Conservation (phyloP, 176 grass and related monocot species). For the Oryza punctata region DNA sequence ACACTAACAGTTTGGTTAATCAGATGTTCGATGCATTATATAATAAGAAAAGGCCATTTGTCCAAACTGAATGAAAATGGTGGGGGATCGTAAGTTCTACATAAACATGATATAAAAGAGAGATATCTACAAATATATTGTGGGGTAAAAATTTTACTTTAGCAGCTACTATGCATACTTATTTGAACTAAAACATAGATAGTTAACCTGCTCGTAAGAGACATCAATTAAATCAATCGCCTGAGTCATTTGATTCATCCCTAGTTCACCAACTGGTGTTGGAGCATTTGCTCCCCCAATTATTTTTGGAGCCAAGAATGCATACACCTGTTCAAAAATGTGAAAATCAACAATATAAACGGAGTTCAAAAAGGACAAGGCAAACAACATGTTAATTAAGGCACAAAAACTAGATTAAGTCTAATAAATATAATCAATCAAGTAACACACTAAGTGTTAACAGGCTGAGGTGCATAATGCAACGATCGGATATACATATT, state of each 20-base stretch:
- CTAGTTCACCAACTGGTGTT: constrained; percentile 86
- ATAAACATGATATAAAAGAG: constrained; percentile 9
- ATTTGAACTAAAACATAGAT: constrained; percentile 28
- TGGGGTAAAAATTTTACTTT: not conserved
- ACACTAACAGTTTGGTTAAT: not conserved
- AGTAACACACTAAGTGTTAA: constrained; percentile 13
- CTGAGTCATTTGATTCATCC: constrained; percentile 94
- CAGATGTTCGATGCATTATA: not conserved
- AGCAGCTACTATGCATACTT: not conserved
- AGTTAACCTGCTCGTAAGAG: constrained; percentile 76
- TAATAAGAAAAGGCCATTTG: not conserved
- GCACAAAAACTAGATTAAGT: not conserved
- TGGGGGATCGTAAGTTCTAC: not conserved
- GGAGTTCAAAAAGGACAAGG: not conserved
- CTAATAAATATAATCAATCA: not conserved
- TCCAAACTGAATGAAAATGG: not conserved
- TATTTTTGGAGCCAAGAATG: constrained; percentile 89
- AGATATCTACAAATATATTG: not conserved
- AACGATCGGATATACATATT: constrained; percentile 10
- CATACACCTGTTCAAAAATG: constrained; percentile 68
- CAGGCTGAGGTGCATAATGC: not conserved
- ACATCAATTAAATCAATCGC: constrained; percentile 87
- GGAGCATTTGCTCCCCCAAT: constrained; percentile 93
- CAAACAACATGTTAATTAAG: constrained; percentile 19
- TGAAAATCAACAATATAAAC: constrained; percentile 17